These are phyloP conservation scores for Irpex sp. DNA, from an alignment of 1,284 basidiomycete species.

Conservation along the genomic window DNA sequence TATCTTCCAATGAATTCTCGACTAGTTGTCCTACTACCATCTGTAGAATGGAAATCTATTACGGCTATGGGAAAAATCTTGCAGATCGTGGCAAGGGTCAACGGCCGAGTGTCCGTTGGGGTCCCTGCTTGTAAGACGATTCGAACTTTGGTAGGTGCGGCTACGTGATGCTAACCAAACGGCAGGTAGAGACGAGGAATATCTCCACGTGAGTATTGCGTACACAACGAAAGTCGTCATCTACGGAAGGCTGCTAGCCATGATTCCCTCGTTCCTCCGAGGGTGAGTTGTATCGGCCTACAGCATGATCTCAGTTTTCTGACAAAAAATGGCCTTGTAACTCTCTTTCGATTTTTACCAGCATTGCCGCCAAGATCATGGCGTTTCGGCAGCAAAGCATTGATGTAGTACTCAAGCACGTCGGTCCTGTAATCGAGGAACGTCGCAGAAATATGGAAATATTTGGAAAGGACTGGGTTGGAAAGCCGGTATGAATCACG, in stretches of 20 bases:
- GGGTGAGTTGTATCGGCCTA: not conserved
- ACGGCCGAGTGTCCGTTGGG: constrained; percentile 25
- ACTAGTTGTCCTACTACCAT: not conserved
- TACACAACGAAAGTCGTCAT: constrained; percentile 35
- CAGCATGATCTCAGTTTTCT: too few relatives aligned
- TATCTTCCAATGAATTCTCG: not conserved
- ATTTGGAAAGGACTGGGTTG: constrained; percentile 35
- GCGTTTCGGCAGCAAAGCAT: not conserved
- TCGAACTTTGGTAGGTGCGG: constrained; percentile 5
- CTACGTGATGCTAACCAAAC: not conserved
- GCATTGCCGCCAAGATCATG: not conserved
- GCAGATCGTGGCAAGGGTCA: constrained; percentile 21
- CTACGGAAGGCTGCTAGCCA: constrained; percentile 13
- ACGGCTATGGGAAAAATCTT: constrained; percentile 13
- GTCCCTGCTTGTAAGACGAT: constrained; percentile 21
- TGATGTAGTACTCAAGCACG: not conserved
- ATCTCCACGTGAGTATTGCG: constrained; percentile 31
- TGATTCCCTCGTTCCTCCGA: not conserved
- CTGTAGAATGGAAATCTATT: constrained; percentile 20
- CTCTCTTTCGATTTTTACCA: constrained; percentile 5
- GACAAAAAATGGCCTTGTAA: too few relatives aligned
- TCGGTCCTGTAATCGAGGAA: constrained; percentile 37
- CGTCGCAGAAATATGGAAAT: constrained; percentile 31
- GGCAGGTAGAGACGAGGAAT: constrained; percentile 34
- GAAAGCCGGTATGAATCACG: constrained; percentile 31